Evolutionary conservation across 2,329 filamentous ascomycete genomes (phyloP), one percentile per base, ranked within the genome.

Genomic region (Acrodontium crateriforme): DNA sequence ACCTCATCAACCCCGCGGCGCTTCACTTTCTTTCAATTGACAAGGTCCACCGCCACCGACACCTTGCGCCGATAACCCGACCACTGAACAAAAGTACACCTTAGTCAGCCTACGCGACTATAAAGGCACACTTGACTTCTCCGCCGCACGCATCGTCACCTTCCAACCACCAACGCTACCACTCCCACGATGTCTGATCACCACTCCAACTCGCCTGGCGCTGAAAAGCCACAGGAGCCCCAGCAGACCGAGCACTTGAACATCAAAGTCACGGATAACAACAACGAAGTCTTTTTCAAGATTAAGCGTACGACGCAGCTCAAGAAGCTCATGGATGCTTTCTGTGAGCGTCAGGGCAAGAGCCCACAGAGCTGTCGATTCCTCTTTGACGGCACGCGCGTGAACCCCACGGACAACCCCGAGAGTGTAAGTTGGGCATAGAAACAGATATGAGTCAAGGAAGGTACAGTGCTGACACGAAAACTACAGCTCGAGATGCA

Each of bases 221-320:
- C 36, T 39, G 44, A 54, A 20, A 52, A 54, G 42, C 55, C 56
- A 22, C 60, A 63, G 46, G 54, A 56, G 31, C 38, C 36, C 5
- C 51, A 63, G 14, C 60, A 63, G 31, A 63, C 63, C 16, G 87
- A 95, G 60, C 89, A 98, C 58, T 67, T 98, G 4, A 98, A 98
- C 62, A 95, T 98, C 63, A 98, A 98, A 57, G 89, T 98, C 9
- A 95, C 89, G 0, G 89, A 98, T 47, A 94, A 92, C 63, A 94
- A 94, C 64, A 98, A 98, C 55, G 89, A 98, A 55, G 87, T 98
- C 47, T 98, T 95, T 59, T 98, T 98, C 68, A 98, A 98, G 68
- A 98, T 98, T 64, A 98, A 98, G 76, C 74, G 85, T 19, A 84
- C 78, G 13, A 98, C 89, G 1, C 81, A 84, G 55, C 71, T 98